Base-by-base conservation (phyloP, 192 early-diverging fungal species). In the Linnemannia elongata region DNA sequence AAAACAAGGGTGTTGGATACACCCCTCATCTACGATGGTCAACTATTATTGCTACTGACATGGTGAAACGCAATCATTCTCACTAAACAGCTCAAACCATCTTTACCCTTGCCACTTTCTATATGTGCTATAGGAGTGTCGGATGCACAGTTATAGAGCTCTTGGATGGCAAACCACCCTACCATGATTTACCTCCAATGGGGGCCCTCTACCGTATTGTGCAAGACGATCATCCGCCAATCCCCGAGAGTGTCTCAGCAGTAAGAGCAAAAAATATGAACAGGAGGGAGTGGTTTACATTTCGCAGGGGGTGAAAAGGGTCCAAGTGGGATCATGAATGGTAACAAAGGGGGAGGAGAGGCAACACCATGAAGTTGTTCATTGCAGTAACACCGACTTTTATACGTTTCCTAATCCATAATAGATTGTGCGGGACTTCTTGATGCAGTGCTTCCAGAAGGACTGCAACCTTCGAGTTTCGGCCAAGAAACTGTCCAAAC, bases 381-480 rank as follows among this genome's bases (percentile, higher is more conserved):
- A 60, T 38, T 36, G 17, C 41, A n/a, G 15, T 54, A 72, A 55
- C 35, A 69, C 30, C 9, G 24, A 22, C 3, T 3, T 38, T 7
- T 70, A 27, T 22, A 45, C 18, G 24, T 35, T 42, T 74, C 45
- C 12, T 17, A 89, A 88, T 79, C 35, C 30, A 41, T 45, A 39
- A 60, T 79, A 84, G 82, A 81, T 82, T 18, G 87, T 97, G 6
- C 89, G 88, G 12, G 94, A 98, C 76, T 98, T 97, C 88, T 88
- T 98, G 39, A 89, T 92, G 47, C 85, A 91, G 69, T 97, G 96
- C 74, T 96, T 97, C 68, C 93, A 95, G 41, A 95, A 96, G 77
- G 94, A 96, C 77, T 91, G 92, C n/a, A 92, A 93, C 20, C 87
- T 91, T 15, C 89, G 94, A 35, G 91, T 93, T 7, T 90, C 93